A percentile compares a stretch with the other conserved stretches of the same genome.
phyloP scores from a whole-genome alignment of 352 stramenopile species.

The Phytophthora colocasiae region DNA sequence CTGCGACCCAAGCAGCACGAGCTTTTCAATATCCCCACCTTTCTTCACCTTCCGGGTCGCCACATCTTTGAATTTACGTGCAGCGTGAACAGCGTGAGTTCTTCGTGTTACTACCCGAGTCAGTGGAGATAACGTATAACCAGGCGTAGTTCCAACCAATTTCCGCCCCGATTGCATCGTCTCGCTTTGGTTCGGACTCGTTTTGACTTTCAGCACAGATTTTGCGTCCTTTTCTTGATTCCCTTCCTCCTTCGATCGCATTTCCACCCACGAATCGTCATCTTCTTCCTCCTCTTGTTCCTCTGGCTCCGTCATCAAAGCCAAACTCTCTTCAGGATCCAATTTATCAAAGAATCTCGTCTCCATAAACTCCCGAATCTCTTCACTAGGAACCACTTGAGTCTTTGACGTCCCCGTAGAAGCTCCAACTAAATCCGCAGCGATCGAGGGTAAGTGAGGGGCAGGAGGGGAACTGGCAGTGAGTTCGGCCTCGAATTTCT shows the following conservation, averaged over 20 bases:
- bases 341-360: slow-evolving; percentile 34
- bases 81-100: slow-evolving; percentile 43
- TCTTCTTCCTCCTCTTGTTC: slow-evolving; percentile 20
- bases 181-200: slow-evolving; percentile 3
- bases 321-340: slow-evolving; percentile 38
- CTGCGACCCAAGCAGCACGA: slow-evolving; percentile 22
- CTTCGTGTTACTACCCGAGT: slow-evolving; percentile 55
- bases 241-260: background rate
- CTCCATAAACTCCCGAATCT: slow-evolving; percentile 17
- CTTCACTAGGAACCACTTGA: slow-evolving; percentile 8
- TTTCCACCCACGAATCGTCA: slow-evolving; percentile 8
- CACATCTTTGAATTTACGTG: slow-evolving; percentile 56
- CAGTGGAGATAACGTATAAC: slow-evolving; percentile 46
- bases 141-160: slow-evolving; percentile 1
- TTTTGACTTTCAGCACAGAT: background rate
- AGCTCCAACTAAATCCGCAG: slow-evolving; percentile 40
- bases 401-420: slow-evolving; percentile 1
- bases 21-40: slow-evolving; percentile 17
- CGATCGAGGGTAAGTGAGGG: slow-evolving; percentile 55
- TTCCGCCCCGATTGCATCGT: background rate
- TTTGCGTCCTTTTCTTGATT: slow-evolving; percentile 25
- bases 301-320: slow-evolving; percentile 28
- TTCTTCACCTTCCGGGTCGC: slow-evolving; percentile 20
- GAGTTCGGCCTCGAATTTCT: slow-evolving; percentile 64
- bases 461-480: slow-evolving; percentile 59